A percentile compares a stretch with the other conserved stretches of the same genome.
Conservation (phyloP, 495 filamentous ascomycete species). For the Alectoria sarmentosa region DNA sequence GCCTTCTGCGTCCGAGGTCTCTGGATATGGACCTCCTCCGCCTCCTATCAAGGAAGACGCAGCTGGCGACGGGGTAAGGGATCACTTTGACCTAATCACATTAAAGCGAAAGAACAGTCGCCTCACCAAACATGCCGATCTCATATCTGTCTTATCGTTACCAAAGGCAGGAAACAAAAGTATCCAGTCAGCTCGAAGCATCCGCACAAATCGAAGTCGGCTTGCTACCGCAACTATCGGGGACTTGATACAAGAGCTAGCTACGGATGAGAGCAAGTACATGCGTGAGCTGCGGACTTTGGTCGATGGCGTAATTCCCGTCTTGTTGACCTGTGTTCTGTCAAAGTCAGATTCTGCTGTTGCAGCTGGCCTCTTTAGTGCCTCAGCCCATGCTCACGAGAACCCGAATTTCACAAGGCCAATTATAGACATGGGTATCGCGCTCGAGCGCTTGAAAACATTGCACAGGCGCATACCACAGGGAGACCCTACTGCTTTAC, state of each 20-base stretch:
- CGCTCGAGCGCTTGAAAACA: slow-evolving; percentile 73
- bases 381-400: slow-evolving; percentile 43
- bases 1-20: slow-evolving; percentile 35
- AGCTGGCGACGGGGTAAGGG: slow-evolving; percentile 33
- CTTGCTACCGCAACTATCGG: slow-evolving; percentile 57
- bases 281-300: slow-evolving; percentile 87
- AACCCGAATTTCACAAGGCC: slow-evolving; percentile 69
- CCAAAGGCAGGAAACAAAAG: slow-evolving; percentile 60
- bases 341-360: slow-evolving; percentile 61
- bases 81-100: slow-evolving; percentile 39
- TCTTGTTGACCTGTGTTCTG: slow-evolving; percentile 77
- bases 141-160: slow-evolving; percentile 84
- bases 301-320: slow-evolving; percentile 93
- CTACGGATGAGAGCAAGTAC: slow-evolving; percentile 81
- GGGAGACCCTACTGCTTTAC: slow-evolving; percentile 56
- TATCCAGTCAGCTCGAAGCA: slow-evolving; percentile 60
- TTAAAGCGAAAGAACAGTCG: slow-evolving; percentile 48
- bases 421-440: slow-evolving; percentile 91
- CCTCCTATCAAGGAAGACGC: slow-evolving; percentile 8
- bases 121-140: slow-evolving; percentile 85
- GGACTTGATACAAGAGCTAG: slow-evolving; percentile 74
- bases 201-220: slow-evolving; percentile 62
- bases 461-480: slow-evolving; percentile 74
- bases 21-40: slow-evolving; percentile 15
- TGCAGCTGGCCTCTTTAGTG: slow-evolving; percentile 60